Evolutionary conservation across 495 filamentous ascomycete genomes (phyloP).

Genomic region (Tuber borchii): DNA sequence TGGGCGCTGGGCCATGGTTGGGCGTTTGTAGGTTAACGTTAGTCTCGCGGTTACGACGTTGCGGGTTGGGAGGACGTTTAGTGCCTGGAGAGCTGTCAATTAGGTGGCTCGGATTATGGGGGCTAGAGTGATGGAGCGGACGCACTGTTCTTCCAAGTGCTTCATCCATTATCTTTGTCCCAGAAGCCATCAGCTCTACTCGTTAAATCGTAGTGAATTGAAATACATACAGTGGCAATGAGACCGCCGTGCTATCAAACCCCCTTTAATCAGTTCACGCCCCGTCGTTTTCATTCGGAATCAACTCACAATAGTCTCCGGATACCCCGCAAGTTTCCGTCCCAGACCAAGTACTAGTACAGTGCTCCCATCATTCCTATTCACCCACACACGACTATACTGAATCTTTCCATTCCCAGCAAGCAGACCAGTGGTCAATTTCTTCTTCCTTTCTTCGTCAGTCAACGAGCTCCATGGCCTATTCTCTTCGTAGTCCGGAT

Average conservation of each 20-base stretch:
- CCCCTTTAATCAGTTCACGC: conserved; percentile 6
- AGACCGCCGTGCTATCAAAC: conserved; percentile 26
- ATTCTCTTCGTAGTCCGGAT: conserved; percentile 25
- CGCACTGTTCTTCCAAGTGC: conserved; percentile 33
- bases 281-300: background rate
- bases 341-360: conserved; percentile 27
- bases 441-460: conserved; percentile 18
- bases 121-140: background rate
- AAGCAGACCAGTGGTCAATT: conserved; percentile 20
- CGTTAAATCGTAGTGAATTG: background rate
- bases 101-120: background rate
- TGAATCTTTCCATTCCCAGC: conserved; percentile 25
- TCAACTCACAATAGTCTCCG: conserved; percentile 22
- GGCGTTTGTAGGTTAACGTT: conserved; percentile 26
- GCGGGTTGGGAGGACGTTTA: conserved; percentile 28
- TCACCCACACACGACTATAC: conserved; percentile 30
- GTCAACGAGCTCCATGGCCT: conserved; percentile 19
- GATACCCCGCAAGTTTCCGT: conserved; percentile 28
- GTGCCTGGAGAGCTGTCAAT: conserved; percentile 11
- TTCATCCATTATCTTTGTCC: conserved; percentile 27
- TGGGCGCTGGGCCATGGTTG: conserved; percentile 14
- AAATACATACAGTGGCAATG: conserved; percentile 26
- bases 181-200: background rate
- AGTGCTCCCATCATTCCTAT: conserved; percentile 23
- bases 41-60: conserved; percentile 29